phyloP scores from a whole-genome alignment of 345 rosid genomes.

The Euphorbia lathyris region DNA sequence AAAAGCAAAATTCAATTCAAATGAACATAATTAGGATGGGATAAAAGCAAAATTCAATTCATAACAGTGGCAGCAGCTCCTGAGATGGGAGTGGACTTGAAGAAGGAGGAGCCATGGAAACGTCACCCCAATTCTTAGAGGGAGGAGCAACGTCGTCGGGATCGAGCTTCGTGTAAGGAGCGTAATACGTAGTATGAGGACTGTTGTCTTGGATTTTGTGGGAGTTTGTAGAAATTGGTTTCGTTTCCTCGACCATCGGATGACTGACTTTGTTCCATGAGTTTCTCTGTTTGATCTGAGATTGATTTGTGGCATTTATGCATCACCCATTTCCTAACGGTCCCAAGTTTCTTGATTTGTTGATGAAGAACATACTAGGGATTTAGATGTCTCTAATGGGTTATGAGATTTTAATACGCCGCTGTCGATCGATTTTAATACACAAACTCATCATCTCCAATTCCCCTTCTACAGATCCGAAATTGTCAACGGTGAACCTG shows the following conservation, averaged over 20 bases:
- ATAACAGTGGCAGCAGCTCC: constrained; percentile 57
- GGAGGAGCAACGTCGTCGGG: constrained; percentile 73
- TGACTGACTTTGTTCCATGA: constrained; percentile 1
- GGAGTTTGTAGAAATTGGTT: neutral
- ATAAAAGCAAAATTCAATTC: too few relatives aligned
- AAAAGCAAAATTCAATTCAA: neutral
- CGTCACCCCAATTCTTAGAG: constrained; percentile 36
- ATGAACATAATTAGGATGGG: too few relatives aligned
- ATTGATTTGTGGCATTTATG: too few relatives aligned
- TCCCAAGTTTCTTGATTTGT: too few relatives aligned
- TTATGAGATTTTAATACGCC: too few relatives aligned
- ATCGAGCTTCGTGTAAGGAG: constrained; percentile 85
- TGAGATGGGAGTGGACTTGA: constrained; percentile 40
- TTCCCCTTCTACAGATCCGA: too few relatives aligned
- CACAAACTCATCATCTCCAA: too few relatives aligned
- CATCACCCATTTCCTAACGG: neutral
- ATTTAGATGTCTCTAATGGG: too few relatives aligned
- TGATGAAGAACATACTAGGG: too few relatives aligned
- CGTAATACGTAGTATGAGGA: constrained; percentile 64
- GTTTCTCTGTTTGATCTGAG: neutral
- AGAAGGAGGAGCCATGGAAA: constrained; percentile 23
- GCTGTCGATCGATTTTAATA: too few relatives aligned
- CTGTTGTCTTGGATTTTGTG: too few relatives aligned
- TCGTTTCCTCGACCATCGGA: constrained; percentile 2
- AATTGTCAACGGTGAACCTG: too few relatives aligned